These are phyloP conservation scores for Bolboschoenus planiculmis DNA, from an alignment of 176 grass and related monocot species.

Conservation along the genomic window DNA sequence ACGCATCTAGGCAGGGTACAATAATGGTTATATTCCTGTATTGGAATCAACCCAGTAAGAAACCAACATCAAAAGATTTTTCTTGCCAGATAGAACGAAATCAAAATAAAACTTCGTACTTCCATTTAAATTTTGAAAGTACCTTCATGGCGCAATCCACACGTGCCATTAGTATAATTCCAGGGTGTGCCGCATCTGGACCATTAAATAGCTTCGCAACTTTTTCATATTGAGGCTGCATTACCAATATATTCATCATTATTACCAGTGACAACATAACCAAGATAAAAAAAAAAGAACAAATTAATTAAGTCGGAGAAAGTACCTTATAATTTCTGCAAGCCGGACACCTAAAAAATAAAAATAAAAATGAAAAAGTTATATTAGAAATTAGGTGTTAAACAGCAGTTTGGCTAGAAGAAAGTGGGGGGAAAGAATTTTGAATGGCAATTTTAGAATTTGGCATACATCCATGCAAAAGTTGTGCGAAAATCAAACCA, in stretches of 20 bases:
- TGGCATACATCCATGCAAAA: background rate
- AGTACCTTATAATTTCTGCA: constrained; percentile 99
- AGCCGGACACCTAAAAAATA: constrained; percentile 75
- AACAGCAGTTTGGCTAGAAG: background rate
- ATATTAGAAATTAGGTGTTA: background rate
- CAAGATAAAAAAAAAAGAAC: background rate
- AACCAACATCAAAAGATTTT: background rate
- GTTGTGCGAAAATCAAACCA: background rate
- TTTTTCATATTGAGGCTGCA: constrained; percentile 91
- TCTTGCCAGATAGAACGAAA: background rate
- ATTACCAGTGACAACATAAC: background rate
- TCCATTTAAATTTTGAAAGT: constrained; percentile 17
- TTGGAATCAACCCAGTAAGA: background rate
- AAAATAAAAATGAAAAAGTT: constrained; percentile 1
- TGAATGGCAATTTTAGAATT: background rate
- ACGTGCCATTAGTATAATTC: constrained; percentile 72
- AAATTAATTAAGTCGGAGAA: background rate
- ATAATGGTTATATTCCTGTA: background rate
- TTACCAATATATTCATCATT: background rate
- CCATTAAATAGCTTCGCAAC: constrained; percentile 95
- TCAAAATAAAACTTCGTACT: background rate
- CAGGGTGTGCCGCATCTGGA: constrained; percentile 73
- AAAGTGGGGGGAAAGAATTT: background rate
- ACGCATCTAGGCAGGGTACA: background rate
- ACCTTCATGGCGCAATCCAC: constrained; percentile 98